A percentile compares a stretch with the other conserved stretches of the same genome.
Conservation (phyloP, 257 asterid species). For the Ilex aquifolium region DNA sequence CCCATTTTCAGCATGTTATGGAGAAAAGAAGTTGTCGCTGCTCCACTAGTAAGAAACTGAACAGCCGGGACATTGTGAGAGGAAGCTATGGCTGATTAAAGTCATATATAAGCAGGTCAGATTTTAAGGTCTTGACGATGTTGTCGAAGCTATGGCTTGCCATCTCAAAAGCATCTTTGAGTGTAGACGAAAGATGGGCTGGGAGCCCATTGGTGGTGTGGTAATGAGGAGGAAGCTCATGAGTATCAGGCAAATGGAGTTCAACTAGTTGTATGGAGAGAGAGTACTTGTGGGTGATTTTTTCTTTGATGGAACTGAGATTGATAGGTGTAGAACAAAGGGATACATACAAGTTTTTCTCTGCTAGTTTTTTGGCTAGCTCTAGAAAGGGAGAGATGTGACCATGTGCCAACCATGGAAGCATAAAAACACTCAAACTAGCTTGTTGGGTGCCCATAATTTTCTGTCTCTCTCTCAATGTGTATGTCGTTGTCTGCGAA, state of each 20-base stretch:
- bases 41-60: conserved; percentile 32
- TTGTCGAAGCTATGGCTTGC: conserved; percentile 34
- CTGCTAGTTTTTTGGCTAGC: conserved; percentile 50
- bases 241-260: conserved; percentile 41
- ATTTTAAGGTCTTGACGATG: conserved; percentile 37
- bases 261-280: conserved; percentile 44
- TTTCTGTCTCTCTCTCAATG: no score
- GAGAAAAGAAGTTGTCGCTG: conserved; percentile 27
- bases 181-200: conserved; percentile 36
- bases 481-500: no score
- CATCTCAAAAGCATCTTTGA: conserved; percentile 34
- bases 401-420: conserved; percentile 78
- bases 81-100: conserved; percentile 41
- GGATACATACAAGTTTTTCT: conserved; percentile 37
- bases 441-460: conserved; percentile 39
- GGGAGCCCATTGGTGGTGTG: conserved; percentile 79
- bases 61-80: conserved; percentile 38
- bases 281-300: conserved; percentile 29
- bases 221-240: conserved; percentile 39
- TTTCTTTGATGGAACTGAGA: conserved; percentile 27
- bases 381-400: conserved; percentile 58
- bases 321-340: conserved; percentile 45
- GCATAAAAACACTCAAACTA: conserved; percentile 40
- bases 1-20: neutral
- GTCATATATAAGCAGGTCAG: conserved; percentile 56